Base-by-base conservation (phyloP, 768 basidiomycete genomes). In the Tricholoma flavovirens region DNA sequence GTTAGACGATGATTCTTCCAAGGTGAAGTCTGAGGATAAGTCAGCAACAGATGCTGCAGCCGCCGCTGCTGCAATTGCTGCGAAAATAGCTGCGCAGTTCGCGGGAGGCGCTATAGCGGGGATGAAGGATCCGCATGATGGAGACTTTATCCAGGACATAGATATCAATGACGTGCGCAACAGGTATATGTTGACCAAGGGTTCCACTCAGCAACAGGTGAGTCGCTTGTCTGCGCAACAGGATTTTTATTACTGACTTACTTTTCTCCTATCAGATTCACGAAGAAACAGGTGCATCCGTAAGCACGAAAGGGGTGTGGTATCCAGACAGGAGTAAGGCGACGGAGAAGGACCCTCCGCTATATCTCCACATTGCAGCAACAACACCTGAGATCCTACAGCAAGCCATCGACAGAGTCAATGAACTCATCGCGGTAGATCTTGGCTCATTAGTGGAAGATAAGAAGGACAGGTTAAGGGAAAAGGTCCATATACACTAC, bases 91-190 rank as follows among this genome's bases (percentile, higher is more conserved):
- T 1, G 91, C 90, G 0, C 89, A 91, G 65, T 88, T 91, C 55
- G 78, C 79, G 36, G 74, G 72, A 66, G 61, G 77, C 59, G 57
- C 75, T 65, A 53, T 77, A 64, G 67, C 55, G 24, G 78, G 78
- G 14, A 64, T 71, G 51, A 81, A 82, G 60, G 89, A 90, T 64
- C 76, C 76, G 1, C 82, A 87, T 52, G 88, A 90, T 61, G 89
- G 79, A 46, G 90, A 89, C 48, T 98, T 86, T 64, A 86, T 83
- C 15, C 82, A 90, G 60, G 91, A 96, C 66, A 94, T 97, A 56
- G 95, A 97, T 69, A 96, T 98, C 70, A 97, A 98, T 70, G 95
- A 98, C 70, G 78, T 93, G 46, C 76, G 94, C 68, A 98, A 98
- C 72, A 78, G 95, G 62, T 98, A 97, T 70, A 76, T 98, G 70